phyloP scores from a whole-genome alignment of 2,329 filamentous ascomycete species.

The Cyanodermella asteris region DNA sequence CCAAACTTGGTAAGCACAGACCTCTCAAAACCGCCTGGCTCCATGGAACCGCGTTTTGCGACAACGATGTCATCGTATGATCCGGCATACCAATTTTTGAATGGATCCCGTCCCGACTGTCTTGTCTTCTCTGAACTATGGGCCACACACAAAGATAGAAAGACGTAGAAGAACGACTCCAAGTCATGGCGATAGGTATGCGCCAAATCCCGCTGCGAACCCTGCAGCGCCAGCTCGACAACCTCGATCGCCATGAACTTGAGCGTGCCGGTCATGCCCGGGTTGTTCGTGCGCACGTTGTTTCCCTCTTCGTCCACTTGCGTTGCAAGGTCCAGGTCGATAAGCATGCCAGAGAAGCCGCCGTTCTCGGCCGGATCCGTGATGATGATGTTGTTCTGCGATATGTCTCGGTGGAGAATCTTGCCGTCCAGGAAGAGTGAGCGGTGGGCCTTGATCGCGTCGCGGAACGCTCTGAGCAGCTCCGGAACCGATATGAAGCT shows the following conservation, averaged over 20 bases:
- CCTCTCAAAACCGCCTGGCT: no score
- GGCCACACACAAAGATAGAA: no score
- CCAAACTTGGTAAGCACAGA: no score
- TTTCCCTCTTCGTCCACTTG: constrained; percentile 1
- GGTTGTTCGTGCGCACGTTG: constrained; percentile 1
- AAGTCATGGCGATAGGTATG: constrained; percentile 6
- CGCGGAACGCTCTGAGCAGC: constrained; percentile 15
- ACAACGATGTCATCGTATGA: no score
- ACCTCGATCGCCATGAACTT: constrained; percentile 4
- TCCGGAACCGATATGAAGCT: constrained; percentile 12
- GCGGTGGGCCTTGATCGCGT: constrained; percentile 17
- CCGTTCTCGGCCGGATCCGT: constrained; percentile 1
- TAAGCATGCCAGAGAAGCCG: constrained; percentile 5
- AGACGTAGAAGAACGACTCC: constrained; percentile 7
- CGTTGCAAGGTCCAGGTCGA: constrained; percentile 4
- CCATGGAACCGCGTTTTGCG: no score
- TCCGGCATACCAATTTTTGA: no score
- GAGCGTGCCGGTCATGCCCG: constrained; percentile 4
- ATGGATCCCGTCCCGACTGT: no score
- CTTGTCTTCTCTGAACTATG: no score
- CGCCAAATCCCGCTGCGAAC: no score
- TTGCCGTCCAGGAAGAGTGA: constrained; percentile 12
- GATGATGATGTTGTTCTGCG: constrained; percentile 6
- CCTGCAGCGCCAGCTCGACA: constrained; percentile 3
- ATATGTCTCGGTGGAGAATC: constrained; percentile 5